Evolutionary conservation across 164 flowering plant species (phyloP).

Genomic region (Paratinospora sagittata): DNA sequence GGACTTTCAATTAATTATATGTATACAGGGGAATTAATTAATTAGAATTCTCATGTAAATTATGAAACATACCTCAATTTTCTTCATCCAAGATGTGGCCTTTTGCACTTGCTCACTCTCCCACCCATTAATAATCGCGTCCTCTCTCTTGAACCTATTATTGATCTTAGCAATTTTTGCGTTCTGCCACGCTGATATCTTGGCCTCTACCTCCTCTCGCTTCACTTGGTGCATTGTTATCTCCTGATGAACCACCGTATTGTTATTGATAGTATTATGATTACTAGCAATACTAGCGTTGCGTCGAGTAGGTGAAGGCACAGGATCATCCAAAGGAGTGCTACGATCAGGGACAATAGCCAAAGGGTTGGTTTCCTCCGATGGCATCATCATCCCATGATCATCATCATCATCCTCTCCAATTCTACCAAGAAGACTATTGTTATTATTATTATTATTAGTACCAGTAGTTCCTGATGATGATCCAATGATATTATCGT

Average conservation of each 20-base stretch:
- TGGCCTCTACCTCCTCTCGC: slow-evolving; percentile 83
- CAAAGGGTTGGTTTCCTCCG: slow-evolving; percentile 32
- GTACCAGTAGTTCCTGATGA: not conserved
- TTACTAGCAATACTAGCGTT: not conserved
- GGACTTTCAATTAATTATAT: no score
- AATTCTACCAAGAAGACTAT: slow-evolving; percentile 19
- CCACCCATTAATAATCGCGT: slow-evolving; percentile 75
- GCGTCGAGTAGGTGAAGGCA: slow-evolving; percentile 22
- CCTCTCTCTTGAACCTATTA: slow-evolving; percentile 88
- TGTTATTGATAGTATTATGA: no score
- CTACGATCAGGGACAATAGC: slow-evolving; percentile 40
- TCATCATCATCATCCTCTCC: slow-evolving; percentile 18
- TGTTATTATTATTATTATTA: not conserved
- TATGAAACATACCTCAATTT: slow-evolving; percentile 58
- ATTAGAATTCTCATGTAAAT: not conserved
- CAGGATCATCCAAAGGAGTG: slow-evolving; percentile 16
- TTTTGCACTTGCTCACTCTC: slow-evolving; percentile 72
- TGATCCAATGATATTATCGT: not conserved
- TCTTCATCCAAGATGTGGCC: slow-evolving; percentile 79
- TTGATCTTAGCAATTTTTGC: slow-evolving; percentile 82
- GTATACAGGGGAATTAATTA: not conserved
- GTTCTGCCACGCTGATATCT: slow-evolving; percentile 90
- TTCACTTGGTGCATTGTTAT: slow-evolving; percentile 64
- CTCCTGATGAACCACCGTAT: slow-evolving; percentile 17
- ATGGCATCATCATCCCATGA: not conserved